Base-by-base conservation (phyloP, 2,329 filamentous ascomycete genomes). In the Penicillium sp. region DNA sequence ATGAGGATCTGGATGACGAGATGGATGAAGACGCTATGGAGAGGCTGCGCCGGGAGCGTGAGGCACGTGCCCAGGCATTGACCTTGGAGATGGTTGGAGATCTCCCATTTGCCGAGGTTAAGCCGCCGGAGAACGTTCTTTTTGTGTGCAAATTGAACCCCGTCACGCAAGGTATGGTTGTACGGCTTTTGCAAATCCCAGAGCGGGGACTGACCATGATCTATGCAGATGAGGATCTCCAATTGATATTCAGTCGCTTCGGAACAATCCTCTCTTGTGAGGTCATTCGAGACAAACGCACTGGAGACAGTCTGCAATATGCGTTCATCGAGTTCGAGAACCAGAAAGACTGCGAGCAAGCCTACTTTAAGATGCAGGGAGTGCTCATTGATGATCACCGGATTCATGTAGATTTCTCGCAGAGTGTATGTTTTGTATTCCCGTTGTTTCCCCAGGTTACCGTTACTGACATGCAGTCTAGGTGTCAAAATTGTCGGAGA, bases 81-180 rank as follows among this genome's bases (percentile, higher is more conserved):
- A 97, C 91, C 1, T 76, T 98, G 33, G 93, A 98, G 70, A 94
- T 98, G 83, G 93, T 98, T 68, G 93, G 93, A 29, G 93, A 98
- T 64, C 73, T 98, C 43, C 93, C 93, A 4, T 98, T 96, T 65
- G 93, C 93, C 43, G 93, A 98, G 68, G 90, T 98, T 55, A 94
- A 91, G 57, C 93, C 93, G 4, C 93, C 93, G 0, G 93, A 98
- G 70, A 97, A 98, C 64, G 83, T 98, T 10, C 76, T 98, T 2
- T 98, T 98, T 62, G 90, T 98, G 29, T 98, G 93, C 83, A 98
- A 98, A 65, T 76, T 98, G 29, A 98, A 98, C 57, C 93, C 93
- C 0, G 89, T 98, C 32, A 98, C 93, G 7, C 86, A 87, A 59
- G 75, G 75, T 76, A 62, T 47, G 59, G 53, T 39, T 17, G 11